phyloP scores from a whole-genome alignment of 495 filamentous ascomycete genomes.

The Umbilicaria muhlenbergii region DNA sequence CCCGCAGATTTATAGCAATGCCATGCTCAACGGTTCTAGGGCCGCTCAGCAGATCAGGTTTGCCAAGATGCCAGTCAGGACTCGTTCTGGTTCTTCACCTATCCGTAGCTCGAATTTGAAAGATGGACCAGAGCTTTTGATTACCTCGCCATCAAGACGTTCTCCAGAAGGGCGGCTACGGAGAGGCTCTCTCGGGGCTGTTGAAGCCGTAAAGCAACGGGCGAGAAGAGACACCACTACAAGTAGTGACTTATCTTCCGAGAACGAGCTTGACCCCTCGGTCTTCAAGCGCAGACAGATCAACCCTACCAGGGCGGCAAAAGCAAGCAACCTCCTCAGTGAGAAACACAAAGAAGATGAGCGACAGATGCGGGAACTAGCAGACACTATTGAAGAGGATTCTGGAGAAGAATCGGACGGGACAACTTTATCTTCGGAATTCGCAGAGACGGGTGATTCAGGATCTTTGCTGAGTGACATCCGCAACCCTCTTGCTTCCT shows the following conservation, averaged over 20 bases:
- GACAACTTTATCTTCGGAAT: constrained; percentile 50
- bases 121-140: constrained; percentile 37
- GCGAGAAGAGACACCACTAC: constrained; percentile 73
- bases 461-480: constrained; percentile 39
- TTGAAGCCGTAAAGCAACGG: constrained; percentile 59
- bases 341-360: constrained; percentile 44
- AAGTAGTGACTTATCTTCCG: constrained; percentile 83
- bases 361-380: constrained; percentile 26
- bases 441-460: constrained; percentile 48
- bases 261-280: constrained; percentile 65
- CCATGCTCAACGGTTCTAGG: constrained; percentile 20
- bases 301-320: constrained; percentile 32
- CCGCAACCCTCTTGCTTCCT: constrained; percentile 17
- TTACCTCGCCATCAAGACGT: constrained; percentile 37
- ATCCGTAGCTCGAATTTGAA: constrained; percentile 40
- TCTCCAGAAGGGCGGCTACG: constrained; percentile 33
- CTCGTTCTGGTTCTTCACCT: constrained; percentile 75
- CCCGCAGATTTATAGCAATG: background rate
- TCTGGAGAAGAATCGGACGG: constrained; percentile 48
- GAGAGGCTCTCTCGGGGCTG: constrained; percentile 60
- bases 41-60: constrained; percentile 79
- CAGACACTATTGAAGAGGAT: constrained; percentile 39
- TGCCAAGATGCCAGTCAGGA: constrained; percentile 81
- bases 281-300: constrained; percentile 46
- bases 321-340: constrained; percentile 40